Conservation (phyloP, 2,329 filamentous ascomycete species). For the Kalaharituber pfeilii region DNA sequence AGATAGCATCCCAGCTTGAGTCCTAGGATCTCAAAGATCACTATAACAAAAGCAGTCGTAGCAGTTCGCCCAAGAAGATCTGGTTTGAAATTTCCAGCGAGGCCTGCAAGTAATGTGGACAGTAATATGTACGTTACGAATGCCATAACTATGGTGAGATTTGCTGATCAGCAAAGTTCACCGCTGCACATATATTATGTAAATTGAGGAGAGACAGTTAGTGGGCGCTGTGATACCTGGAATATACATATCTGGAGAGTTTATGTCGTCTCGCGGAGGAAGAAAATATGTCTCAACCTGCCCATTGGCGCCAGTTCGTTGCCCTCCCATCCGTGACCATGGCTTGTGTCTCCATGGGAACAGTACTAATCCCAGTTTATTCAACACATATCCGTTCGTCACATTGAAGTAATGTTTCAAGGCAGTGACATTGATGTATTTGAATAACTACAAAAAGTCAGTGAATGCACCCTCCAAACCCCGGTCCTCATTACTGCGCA, state of each 20-base stretch:
- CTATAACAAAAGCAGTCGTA: constrained; percentile 63
- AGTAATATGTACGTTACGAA: constrained; percentile 94
- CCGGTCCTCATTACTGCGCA: neutral
- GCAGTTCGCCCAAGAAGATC: constrained; percentile 83
- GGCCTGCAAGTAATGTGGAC: constrained; percentile 72
- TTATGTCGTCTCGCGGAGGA: constrained; percentile 84
- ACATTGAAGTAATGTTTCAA: constrained; percentile 99
- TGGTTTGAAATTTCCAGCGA: constrained; percentile 82
- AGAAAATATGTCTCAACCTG: constrained; percentile 63
- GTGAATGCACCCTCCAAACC: neutral
- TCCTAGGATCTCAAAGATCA: constrained; percentile 73
- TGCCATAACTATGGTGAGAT: constrained; percentile 53
- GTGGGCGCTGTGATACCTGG: constrained; percentile 33
- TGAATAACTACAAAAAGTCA: constrained; percentile 29
- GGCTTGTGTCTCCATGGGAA: constrained; percentile 97
- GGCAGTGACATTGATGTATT: constrained; percentile 68
- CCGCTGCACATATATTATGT: neutral
- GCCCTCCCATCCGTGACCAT: constrained; percentile 77
- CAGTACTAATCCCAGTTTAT: constrained; percentile 81
- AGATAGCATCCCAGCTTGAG: constrained; percentile 89
- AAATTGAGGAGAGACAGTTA: neutral
- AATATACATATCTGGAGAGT: constrained; percentile 99
- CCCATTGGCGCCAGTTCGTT: constrained; percentile 29
- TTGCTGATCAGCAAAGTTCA: neutral
- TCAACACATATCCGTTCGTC: constrained; percentile 88